Percentiles rank a stretch among this genome's conserved stretches.
These are phyloP conservation scores for Withania somnifera DNA, from an alignment of 305 asterid species.

Conservation along the genomic window DNA sequence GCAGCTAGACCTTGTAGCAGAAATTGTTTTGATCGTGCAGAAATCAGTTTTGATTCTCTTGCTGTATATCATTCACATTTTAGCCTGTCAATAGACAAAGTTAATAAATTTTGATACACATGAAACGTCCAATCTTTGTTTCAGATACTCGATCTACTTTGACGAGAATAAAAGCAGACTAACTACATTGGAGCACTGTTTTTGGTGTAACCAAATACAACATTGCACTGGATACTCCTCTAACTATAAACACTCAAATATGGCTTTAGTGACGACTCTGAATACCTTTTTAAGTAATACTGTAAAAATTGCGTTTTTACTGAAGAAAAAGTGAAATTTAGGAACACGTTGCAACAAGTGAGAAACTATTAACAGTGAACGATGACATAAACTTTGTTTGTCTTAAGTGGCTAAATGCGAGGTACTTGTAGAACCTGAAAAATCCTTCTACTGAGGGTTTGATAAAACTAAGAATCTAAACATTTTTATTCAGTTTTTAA, in stretches of 20 bases:
- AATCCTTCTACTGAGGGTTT: neutral
- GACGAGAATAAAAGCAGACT: neutral
- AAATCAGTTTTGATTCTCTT: conserved; percentile 24
- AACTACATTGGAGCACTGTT: neutral
- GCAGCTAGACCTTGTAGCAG: conserved; percentile 90
- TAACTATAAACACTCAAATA: neutral
- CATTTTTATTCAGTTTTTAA: neutral
- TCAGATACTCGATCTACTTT: neutral
- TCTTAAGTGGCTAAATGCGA: neutral
- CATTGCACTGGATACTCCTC: neutral
- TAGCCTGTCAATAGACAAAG: neutral
- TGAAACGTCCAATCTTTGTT: neutral
- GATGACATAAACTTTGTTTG: neutral
- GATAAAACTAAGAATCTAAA: neutral
- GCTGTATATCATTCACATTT: neutral
- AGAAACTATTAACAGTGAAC: neutral
- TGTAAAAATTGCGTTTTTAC: neutral
- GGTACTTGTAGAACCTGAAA: neutral
- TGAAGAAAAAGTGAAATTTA: neutral
- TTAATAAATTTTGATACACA: neutral
- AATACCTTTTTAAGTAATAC: neutral
- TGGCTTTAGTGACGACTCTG: neutral
- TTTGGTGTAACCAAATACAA: neutral
- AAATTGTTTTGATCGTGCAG: conserved; percentile 98
- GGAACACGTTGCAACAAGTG: neutral